A percentile compares a stretch with the other conserved stretches of the same genome.
Conservation (phyloP, 2,329 filamentous ascomycete genomes). For the Ceratocystis diversiconidia region DNA sequence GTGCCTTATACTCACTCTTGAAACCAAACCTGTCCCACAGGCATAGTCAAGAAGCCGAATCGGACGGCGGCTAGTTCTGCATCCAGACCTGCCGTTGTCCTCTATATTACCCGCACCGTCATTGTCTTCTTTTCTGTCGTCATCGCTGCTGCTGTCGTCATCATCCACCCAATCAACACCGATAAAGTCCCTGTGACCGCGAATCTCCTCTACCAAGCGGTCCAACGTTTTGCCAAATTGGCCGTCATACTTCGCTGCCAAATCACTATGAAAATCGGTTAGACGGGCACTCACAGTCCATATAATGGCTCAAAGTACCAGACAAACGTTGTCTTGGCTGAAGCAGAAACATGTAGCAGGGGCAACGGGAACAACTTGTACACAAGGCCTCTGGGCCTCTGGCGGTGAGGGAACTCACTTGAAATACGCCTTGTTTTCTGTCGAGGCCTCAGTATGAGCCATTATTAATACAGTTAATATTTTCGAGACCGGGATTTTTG, state of each 20-base stretch:
- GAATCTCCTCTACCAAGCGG: conserved; percentile 41
- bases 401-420: conserved; percentile 5
- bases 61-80: conserved; percentile 20
- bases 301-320: no score
- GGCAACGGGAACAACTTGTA: neutral
- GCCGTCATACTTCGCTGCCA: conserved; percentile 10
- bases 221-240: conserved; percentile 33
- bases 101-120: neutral
- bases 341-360: neutral
- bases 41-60: conserved; percentile 59
- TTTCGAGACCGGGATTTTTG: neutral
- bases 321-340: neutral
- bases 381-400: neutral
- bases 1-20: conserved; percentile 35
- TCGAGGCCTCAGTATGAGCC: neutral
- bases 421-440: conserved; percentile 11
- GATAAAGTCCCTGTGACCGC: conserved; percentile 43
- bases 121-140: conserved; percentile 4
- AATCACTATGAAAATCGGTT: neutral
- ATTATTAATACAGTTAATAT: neutral
- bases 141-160: conserved; percentile 27
- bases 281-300: neutral
- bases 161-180: conserved; percentile 41
- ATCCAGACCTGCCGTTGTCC: neutral
- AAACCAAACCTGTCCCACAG: conserved; percentile 55